Evolutionary conservation across 805 yeast species (phyloP).

Genomic region (Candida nanaspora): DNA sequence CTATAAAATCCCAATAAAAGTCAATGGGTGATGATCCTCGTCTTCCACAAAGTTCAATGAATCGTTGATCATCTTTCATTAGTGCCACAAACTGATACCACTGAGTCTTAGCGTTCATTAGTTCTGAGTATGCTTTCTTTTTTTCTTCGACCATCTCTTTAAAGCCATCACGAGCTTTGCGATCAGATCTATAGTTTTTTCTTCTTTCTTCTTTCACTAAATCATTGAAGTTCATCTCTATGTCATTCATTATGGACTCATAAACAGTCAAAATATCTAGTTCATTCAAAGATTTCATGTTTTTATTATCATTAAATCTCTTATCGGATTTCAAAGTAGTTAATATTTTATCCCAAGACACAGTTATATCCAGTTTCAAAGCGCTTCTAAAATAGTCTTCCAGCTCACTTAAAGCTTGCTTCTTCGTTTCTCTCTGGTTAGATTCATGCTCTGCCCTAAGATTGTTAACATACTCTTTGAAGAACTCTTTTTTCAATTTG

Average conservation of each 20-base stretch:
- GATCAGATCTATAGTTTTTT: slow-evolving; percentile 46
- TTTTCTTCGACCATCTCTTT: slow-evolving; percentile 36
- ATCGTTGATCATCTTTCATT: slow-evolving; percentile 50
- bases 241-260: slow-evolving; percentile 23
- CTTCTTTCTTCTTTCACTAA: slow-evolving; percentile 23
- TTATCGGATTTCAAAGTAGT: slow-evolving; percentile 33
- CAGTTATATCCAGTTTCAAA: slow-evolving; percentile 10
- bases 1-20: slow-evolving; percentile 66
- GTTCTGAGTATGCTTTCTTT: slow-evolving; percentile 9
- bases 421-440: slow-evolving; percentile 21
- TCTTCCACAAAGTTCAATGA: slow-evolving; percentile 59
- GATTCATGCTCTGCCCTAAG: slow-evolving; percentile 29
- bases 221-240: slow-evolving; percentile 25
- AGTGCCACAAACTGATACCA: slow-evolving; percentile 52
- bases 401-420: slow-evolving; percentile 47
- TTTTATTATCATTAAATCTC: slow-evolving; percentile 53
- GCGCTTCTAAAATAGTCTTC: slow-evolving; percentile 36
- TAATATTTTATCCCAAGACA: slow-evolving; percentile 33
- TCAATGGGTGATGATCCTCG: slow-evolving; percentile 75
- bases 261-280: slow-evolving; percentile 55
- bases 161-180: slow-evolving; percentile 60
- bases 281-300: slow-evolving; percentile 42
- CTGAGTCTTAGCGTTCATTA: slow-evolving; percentile 40
- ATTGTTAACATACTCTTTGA: slow-evolving; percentile 38
- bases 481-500: slow-evolving; percentile 46